Conservation (phyloP, 2,329 filamentous ascomycete genomes). For the Tolypocladium amazonense region DNA sequence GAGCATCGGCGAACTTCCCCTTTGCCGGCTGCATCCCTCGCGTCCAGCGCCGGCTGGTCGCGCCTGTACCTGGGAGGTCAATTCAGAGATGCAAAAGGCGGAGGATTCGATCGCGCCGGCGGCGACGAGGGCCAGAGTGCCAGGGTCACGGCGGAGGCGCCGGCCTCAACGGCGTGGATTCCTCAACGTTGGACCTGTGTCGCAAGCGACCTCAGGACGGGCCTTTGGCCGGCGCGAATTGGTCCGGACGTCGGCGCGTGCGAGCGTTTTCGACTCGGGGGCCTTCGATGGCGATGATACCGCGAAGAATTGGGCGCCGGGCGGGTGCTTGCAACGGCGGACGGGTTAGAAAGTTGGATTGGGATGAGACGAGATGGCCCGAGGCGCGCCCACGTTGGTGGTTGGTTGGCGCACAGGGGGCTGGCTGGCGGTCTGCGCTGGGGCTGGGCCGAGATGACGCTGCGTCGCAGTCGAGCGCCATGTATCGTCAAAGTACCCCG, state of each 20-base stretch:
- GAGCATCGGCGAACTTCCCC: constrained; percentile 42
- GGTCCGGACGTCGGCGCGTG: neutral
- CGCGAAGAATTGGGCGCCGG: neutral
- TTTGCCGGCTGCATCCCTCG: constrained; percentile 43
- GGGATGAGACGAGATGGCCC: neutral
- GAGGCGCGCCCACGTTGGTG: neutral
- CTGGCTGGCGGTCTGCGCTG: neutral
- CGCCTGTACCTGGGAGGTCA: neutral
- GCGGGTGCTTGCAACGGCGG: neutral
- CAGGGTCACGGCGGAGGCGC: neutral
- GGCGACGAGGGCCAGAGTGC: neutral
- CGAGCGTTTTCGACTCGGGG: neutral
- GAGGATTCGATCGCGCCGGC: neutral
- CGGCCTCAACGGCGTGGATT: neutral
- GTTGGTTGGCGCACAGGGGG: neutral
- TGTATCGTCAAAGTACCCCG: neutral
- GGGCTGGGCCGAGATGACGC: neutral
- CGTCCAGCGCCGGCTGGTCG: constrained; percentile 10
- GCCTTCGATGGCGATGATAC: neutral
- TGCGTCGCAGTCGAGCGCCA: neutral
- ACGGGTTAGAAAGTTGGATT: neutral
- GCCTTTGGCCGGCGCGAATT: neutral
- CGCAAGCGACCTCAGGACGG: neutral
- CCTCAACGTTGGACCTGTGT: neutral
- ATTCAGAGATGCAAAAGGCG: neutral